Evolutionary conservation across 202 grass and related monocot species (phyloP).

Genomic region (Miscanthus sacchariflorus): DNA sequence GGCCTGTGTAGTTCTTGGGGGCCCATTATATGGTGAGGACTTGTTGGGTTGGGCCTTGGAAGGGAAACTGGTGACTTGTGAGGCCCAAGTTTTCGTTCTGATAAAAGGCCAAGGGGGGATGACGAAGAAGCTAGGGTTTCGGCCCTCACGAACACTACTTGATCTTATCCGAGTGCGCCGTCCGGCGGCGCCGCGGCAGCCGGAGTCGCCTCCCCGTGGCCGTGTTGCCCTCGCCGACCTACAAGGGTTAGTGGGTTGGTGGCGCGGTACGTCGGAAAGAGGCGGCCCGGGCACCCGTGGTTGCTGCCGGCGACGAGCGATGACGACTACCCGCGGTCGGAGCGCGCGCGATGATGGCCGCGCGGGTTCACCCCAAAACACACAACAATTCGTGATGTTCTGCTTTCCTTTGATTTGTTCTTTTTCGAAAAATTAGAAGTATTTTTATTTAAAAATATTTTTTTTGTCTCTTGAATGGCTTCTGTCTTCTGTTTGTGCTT

Average conservation of each 20-base stretch:
- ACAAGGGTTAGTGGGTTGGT: conserved; percentile 6
- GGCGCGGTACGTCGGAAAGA: conserved; percentile 3
- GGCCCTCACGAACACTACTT: conserved; percentile 62
- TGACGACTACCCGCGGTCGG: conserved; percentile 67
- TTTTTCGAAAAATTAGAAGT: not conserved
- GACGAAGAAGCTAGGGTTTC: conserved; percentile 40
- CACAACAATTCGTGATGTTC: not conserved
- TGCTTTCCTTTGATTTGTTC: not conserved
- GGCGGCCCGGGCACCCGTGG: not conserved
- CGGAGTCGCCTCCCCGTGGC: conserved; percentile 20
- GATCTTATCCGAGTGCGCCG: conserved; percentile 65
- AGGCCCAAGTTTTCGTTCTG: not conserved
- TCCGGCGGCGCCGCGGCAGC: conserved; percentile 32
- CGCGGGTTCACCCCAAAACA: conserved; percentile 48
- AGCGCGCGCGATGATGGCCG: conserved; percentile 64
- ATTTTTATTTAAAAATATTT: not conserved
- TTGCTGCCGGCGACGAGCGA: conserved; percentile 19
- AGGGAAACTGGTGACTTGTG: not conserved
- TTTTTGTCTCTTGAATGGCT: not conserved
- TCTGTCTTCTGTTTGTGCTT: not conserved
- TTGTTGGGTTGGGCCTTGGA: not conserved
- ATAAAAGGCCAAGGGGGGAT: conserved; percentile 20
- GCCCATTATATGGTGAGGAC: not conserved
- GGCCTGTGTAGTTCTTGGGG: no score
- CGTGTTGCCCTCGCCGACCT: conserved; percentile 9